Conservation (phyloP, 768 basidiomycete species). For the Rhizopogon vulgaris region DNA sequence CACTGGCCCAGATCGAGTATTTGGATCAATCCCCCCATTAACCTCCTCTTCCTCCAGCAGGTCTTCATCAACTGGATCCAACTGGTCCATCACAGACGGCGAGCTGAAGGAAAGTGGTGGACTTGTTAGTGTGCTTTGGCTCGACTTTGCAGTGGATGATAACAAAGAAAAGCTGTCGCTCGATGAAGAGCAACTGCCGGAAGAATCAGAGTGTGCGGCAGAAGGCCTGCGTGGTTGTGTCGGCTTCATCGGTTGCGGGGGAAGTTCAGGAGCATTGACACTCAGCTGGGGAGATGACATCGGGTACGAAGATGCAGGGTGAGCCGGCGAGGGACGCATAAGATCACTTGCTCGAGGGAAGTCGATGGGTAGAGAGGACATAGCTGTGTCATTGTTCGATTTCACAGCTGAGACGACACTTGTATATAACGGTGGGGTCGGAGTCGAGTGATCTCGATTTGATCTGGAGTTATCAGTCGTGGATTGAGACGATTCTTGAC, state of each 20-base stretch:
- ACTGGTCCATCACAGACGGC: slow-evolving; percentile 7
- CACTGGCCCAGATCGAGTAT: slow-evolving; percentile 9
- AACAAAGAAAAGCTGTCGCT: slow-evolving; percentile 9
- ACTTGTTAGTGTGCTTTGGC: slow-evolving; percentile 14
- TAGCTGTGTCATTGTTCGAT: slow-evolving; percentile 1
- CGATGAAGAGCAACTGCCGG: slow-evolving; percentile 6
- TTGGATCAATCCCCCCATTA: slow-evolving; percentile 7
- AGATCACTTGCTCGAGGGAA: neutral
- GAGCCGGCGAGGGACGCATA: slow-evolving; percentile 6
- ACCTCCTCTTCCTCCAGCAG: slow-evolving; percentile 10
- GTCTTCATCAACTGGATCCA: slow-evolving; percentile 10
- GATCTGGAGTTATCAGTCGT: slow-evolving; percentile 1
- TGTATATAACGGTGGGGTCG: slow-evolving; percentile 19
- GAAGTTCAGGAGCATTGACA: slow-evolving; percentile 4
- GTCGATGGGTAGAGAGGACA: slow-evolving; percentile 10
- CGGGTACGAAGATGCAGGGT: slow-evolving; percentile 7
- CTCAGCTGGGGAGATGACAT: slow-evolving; percentile 12
- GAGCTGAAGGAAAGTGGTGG: slow-evolving; percentile 16
- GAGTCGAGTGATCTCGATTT: slow-evolving; percentile 5
- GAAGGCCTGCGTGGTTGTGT: slow-evolving; percentile 16
- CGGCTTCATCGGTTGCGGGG: slow-evolving; percentile 3
- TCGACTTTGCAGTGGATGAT: slow-evolving; percentile 14
- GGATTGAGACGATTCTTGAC: slow-evolving; percentile 6
- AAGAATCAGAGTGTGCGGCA: slow-evolving; percentile 19
- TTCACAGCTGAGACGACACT: slow-evolving; percentile 17